These are phyloP conservation scores for Rachicladosporium sp. DNA, from an alignment of 2,329 filamentous ascomycete species.

Conservation along the genomic window DNA sequence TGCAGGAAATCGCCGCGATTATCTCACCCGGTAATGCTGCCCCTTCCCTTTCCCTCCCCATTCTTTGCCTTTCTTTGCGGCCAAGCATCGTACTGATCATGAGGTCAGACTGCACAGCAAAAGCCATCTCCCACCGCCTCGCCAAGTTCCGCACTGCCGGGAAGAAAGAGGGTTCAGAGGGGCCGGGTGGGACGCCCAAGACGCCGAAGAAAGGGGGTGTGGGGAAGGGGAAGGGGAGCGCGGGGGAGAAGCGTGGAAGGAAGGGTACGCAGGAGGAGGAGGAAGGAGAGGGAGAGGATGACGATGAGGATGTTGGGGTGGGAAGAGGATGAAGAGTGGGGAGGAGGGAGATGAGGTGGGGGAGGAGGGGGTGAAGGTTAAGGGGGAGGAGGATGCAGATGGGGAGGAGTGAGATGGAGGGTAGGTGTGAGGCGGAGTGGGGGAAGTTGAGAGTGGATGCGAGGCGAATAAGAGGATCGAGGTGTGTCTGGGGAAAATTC, in stretches of 20 bases:
- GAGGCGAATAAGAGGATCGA: background rate
- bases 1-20: conserved; percentile 13
- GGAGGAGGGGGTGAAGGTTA: background rate
- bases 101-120: conserved; percentile 19
- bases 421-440: background rate
- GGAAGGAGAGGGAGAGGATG: background rate
- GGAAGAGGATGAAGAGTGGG: background rate
- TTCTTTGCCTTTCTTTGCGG: no score
- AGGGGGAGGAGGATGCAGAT: background rate
- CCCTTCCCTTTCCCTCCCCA: no score
- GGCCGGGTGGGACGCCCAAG: background rate
- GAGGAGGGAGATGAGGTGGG: conserved; percentile 1
- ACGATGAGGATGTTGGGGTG: background rate
- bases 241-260: background rate
- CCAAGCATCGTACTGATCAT: no score
- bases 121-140: conserved; percentile 21
- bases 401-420: background rate
- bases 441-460: background rate
- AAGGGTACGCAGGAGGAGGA: background rate
- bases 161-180: background rate
- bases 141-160: conserved; percentile 9
- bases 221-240: no score
- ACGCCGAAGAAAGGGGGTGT: background rate
- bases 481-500: background rate
- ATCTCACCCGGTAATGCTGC: conserved; percentile 21